phyloP scores from a whole-genome alignment of 805 yeast genomes.

The Pichia insulana region DNA sequence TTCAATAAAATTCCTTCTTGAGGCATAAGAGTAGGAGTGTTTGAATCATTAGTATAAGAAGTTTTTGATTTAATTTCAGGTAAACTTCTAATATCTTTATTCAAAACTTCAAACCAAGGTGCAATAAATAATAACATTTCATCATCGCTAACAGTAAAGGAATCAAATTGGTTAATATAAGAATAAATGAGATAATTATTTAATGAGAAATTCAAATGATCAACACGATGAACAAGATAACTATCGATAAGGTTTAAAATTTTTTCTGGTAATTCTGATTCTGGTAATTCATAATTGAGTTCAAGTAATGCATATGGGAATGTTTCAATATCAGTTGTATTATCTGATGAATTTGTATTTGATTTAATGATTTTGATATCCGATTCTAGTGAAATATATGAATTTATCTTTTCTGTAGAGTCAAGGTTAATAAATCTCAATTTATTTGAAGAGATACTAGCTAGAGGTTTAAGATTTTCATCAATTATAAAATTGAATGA shows the following conservation, averaged over 20 bases:
- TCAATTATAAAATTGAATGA: slow-evolving; percentile 27
- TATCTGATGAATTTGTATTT: slow-evolving; percentile 4
- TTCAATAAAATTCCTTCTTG: slow-evolving; percentile 22
- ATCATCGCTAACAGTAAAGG: slow-evolving; percentile 13
- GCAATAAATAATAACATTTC: slow-evolving; percentile 21
- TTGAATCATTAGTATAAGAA: not conserved
- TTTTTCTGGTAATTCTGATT: slow-evolving; percentile 28
- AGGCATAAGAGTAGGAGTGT: not conserved
- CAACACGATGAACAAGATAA: slow-evolving; percentile 41
- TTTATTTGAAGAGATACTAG: slow-evolving; percentile 20
- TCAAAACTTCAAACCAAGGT: slow-evolving; percentile 27
- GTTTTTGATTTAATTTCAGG: slow-evolving; percentile 26
- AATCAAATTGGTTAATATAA: slow-evolving; percentile 14
- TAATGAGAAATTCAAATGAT: slow-evolving; percentile 27
- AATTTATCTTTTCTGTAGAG: slow-evolving; percentile 17
- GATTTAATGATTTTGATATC: slow-evolving; percentile 15
- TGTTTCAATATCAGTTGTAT: not conserved
- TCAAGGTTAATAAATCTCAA: slow-evolving; percentile 21
- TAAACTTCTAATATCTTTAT: slow-evolving; percentile 35
- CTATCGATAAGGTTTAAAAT: slow-evolving; percentile 34
- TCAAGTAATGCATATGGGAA: slow-evolving; percentile 46
- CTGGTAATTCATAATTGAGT: slow-evolving; percentile 35
- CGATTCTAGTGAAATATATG: slow-evolving; percentile 26
- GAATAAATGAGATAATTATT: slow-evolving; percentile 25
- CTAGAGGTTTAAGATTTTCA: slow-evolving; percentile 22